phyloP scores from a whole-genome alignment of 768 basidiomycete species.

The Auricularia cornea region DNA sequence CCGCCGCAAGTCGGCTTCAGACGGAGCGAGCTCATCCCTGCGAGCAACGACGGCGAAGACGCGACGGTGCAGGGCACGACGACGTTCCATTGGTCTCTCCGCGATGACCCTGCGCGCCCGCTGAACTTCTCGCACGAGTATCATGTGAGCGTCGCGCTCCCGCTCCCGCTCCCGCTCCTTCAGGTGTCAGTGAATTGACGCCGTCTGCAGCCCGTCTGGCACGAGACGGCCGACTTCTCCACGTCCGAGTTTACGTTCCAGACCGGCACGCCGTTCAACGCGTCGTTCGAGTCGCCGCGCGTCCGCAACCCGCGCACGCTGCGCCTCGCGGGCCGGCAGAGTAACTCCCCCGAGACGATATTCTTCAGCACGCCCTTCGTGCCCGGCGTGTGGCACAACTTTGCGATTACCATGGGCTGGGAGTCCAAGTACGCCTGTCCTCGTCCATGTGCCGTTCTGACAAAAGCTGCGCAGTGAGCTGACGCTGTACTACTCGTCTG shows the following conservation, averaged over 20 bases:
- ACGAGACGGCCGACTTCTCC: conserved; percentile 12
- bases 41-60: conserved; percentile 32
- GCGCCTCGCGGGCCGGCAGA: conserved; percentile 28
- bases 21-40: conserved; percentile 47
- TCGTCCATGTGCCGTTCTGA: neutral
- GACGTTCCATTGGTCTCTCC: conserved; percentile 45
- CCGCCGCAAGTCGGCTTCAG: conserved; percentile 48
- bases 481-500: conserved; percentile 42
- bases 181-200: too few relatives aligned
- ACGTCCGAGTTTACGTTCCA: conserved; percentile 9
- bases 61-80: conserved; percentile 37
- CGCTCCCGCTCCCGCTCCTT: neutral
- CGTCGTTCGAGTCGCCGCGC: conserved; percentile 8
- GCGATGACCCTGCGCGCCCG: conserved; percentile 29
- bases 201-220: conserved; percentile 10
- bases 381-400: conserved; percentile 46
- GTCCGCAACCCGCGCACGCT: conserved; percentile 10
- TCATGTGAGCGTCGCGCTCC: conserved; percentile 22
- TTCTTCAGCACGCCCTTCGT: conserved; percentile 39
- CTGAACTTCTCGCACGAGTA: conserved; percentile 53
- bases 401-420: conserved; percentile 53
- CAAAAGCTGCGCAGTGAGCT: conserved; percentile 26
- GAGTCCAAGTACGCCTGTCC: conserved; percentile 15
- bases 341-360: conserved; percentile 9
- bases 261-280: conserved; percentile 13